Evolutionary conservation across 352 stramenopile species (phyloP).

Genomic region (Thalassiosira livingstoniorum): DNA sequence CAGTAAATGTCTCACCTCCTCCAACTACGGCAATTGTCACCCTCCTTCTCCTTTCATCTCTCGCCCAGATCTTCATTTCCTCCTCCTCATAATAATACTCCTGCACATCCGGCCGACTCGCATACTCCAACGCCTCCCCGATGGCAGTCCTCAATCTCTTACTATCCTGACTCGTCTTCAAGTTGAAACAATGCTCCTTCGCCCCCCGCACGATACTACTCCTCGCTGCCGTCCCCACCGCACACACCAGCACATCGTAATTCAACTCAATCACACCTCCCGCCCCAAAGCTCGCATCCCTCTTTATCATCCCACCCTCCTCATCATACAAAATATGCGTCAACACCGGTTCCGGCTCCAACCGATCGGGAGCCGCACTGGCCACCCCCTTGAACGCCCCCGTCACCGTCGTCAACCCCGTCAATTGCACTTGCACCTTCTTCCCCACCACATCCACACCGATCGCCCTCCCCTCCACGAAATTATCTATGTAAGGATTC

Average conservation of each 20-base stretch:
- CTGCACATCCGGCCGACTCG: slow-evolving; percentile 73
- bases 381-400: slow-evolving; percentile 56
- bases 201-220: slow-evolving; percentile 80
- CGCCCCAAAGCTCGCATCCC: slow-evolving; percentile 51
- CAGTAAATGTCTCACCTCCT: slow-evolving; percentile 81
- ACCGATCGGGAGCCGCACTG: slow-evolving; percentile 24
- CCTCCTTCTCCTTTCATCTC: slow-evolving; percentile 67
- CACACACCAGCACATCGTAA: slow-evolving; percentile 86
- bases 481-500: slow-evolving; percentile 77
- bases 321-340: slow-evolving; percentile 47
- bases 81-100: slow-evolving; percentile 65
- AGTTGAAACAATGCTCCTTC: slow-evolving; percentile 80
- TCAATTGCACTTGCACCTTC: slow-evolving; percentile 59
- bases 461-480: slow-evolving; percentile 80
- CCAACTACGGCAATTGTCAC: slow-evolving; percentile 84
- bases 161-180: slow-evolving; percentile 85
- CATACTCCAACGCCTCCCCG: slow-evolving; percentile 85
- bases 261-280: slow-evolving; percentile 77
- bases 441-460: slow-evolving; percentile 71
- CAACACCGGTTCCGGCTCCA: slow-evolving; percentile 55
- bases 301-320: slow-evolving; percentile 38
- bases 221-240: slow-evolving; percentile 80
- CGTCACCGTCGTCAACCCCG: slow-evolving; percentile 37
- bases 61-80: slow-evolving; percentile 56
- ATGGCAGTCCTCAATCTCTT: slow-evolving; percentile 70